Conservation (phyloP, 2,329 filamentous ascomycete species). For the Penicillium sp. region DNA sequence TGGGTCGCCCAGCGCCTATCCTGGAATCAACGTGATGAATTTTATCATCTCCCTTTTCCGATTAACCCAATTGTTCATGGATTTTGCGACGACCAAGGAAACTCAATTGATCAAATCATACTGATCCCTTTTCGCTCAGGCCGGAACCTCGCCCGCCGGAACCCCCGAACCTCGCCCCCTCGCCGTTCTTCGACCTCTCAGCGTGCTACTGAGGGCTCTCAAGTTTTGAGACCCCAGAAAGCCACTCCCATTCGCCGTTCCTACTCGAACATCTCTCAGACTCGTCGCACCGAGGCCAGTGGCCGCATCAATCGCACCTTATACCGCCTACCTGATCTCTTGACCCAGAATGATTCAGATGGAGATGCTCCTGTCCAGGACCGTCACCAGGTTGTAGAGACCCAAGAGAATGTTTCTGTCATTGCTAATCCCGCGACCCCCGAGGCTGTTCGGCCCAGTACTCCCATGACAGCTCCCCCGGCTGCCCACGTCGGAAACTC, state of each 20-base stretch:
- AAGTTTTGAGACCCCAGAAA: slow-evolving; percentile 2
- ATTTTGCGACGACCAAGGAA: neutral
- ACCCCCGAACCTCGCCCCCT: neutral
- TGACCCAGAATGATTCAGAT: slow-evolving; percentile 28
- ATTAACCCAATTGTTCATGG: neutral
- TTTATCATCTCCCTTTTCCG: neutral
- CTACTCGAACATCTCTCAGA: slow-evolving; percentile 31
- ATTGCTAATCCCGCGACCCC: neutral
- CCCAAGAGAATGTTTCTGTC: neutral
- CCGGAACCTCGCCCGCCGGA: neutral
- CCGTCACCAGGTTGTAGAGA: neutral
- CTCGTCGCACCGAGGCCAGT: slow-evolving; percentile 29
- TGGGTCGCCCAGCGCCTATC: neutral
- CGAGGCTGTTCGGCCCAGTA: neutral
- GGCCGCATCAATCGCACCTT: slow-evolving; percentile 36
- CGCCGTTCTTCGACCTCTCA: neutral
- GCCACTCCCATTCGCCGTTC: slow-evolving; percentile 15
- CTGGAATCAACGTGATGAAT: neutral
- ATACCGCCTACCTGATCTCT: slow-evolving; percentile 32
- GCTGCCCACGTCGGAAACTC: slow-evolving; percentile 2
- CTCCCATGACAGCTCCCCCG: slow-evolving; percentile 2
- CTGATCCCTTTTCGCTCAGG: neutral
- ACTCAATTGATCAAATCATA: neutral
- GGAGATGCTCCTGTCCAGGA: neutral
- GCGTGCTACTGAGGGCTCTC: neutral